Percentiles rank a stretch among this genome's conserved stretches.
phyloP scores from a whole-genome alignment of 2,329 filamentous ascomycete genomes.

The Colletotrichum eleusines region DNA sequence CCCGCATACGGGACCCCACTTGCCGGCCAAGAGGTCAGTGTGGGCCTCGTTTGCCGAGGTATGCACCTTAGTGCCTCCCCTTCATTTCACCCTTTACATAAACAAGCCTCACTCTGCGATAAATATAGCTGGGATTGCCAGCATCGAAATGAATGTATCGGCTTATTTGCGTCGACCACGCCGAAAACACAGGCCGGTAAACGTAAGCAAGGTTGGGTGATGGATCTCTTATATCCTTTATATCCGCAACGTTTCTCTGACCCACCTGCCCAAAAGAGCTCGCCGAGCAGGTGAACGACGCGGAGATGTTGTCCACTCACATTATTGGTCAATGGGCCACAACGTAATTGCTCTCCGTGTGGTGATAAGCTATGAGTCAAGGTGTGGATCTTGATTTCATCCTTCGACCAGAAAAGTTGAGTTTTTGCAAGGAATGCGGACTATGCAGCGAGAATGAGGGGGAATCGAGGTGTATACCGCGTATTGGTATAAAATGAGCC shows the following conservation, averaged over 20 bases:
- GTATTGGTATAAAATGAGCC: not conserved
- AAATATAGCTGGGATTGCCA: not conserved
- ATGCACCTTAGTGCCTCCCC: not conserved
- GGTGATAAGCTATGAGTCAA: constrained; percentile 6
- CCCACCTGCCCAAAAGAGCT: constrained; percentile 31
- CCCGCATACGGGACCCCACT: constrained; percentile 40
- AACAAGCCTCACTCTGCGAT: not conserved
- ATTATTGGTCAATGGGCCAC: constrained; percentile 10
- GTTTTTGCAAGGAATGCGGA: not conserved
- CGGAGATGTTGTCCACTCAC: not conserved
- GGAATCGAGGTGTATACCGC: not conserved
- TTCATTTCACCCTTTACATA: not conserved
- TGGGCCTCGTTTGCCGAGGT: constrained; percentile 37
- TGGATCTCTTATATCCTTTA: too few relatives aligned
- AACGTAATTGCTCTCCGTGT: constrained; percentile 4
- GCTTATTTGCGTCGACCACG: too few relatives aligned
- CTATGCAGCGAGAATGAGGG: not conserved
- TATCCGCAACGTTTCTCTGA: constrained; percentile 5
- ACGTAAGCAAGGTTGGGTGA: constrained; percentile 17
- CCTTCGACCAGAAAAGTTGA: not conserved
- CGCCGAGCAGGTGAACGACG: constrained; percentile 6
- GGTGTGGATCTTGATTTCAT: not conserved
- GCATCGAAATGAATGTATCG: too few relatives aligned
- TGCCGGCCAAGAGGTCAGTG: constrained; percentile 34
- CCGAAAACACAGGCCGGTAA: not conserved